Percentiles rank a stretch among this genome's conserved stretches.
Evolutionary conservation across 495 filamentous ascomycete genomes (phyloP).

Genomic region (Aspergillus avenaceus): DNA sequence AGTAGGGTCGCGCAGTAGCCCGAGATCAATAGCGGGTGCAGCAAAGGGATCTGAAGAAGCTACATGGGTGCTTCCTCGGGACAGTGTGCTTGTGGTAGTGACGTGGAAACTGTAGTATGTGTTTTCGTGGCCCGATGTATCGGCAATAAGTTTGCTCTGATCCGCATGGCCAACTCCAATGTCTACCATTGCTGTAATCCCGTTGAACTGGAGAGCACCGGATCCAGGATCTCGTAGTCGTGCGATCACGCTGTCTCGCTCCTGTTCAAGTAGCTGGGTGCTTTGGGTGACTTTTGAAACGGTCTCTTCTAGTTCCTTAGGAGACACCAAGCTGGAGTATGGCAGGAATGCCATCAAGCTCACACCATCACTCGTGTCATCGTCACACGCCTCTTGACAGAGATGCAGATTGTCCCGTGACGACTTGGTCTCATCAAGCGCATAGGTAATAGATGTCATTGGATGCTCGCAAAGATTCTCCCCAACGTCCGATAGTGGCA

Average conservation of each 20-base stretch:
- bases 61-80: slow-evolving; percentile 29
- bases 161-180: not conserved
- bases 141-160: not conserved
- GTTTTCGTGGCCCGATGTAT: not conserved
- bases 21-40: slow-evolving; percentile 24
- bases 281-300: not conserved
- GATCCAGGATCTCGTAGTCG: slow-evolving; percentile 2
- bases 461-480: slow-evolving; percentile 23
- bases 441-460: slow-evolving; percentile 2
- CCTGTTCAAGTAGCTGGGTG: not conserved
- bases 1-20: not conserved
- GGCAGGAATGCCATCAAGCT: slow-evolving; percentile 6
- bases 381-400: too few relatives aligned
- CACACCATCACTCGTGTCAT: slow-evolving; percentile 2
- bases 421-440: slow-evolving; percentile 2
- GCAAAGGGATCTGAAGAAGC: slow-evolving; percentile 23
- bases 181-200: not conserved
- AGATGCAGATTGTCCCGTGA: too few relatives aligned
- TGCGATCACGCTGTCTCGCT: not conserved
- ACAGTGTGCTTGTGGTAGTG: slow-evolving; percentile 25
- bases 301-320: not conserved
- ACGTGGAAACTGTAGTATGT: slow-evolving; percentile 9
- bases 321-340: not conserved
- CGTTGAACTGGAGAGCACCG: slow-evolving; percentile 5
- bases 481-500: slow-evolving; percentile 40